phyloP scores from a whole-genome alignment of 2,329 filamentous ascomycete genomes.

The Leptosphaerulina australis region DNA sequence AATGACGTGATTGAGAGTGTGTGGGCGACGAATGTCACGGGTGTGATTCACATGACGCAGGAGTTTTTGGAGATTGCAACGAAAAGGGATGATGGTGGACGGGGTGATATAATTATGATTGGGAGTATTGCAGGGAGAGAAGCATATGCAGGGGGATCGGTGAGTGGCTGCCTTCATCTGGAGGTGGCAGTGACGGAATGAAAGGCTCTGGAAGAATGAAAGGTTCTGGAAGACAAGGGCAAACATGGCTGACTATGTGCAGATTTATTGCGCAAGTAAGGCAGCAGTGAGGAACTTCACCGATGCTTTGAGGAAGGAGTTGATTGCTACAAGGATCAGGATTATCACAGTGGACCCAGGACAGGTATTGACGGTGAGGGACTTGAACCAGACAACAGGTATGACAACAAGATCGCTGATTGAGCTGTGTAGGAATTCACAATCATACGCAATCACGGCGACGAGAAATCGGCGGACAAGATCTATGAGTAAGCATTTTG shows the following conservation, averaged over 20 bases:
- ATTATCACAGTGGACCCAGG: slow-evolving; percentile 88
- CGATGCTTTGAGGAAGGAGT: slow-evolving; percentile 78
- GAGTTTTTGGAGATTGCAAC: slow-evolving; percentile 81
- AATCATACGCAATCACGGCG: slow-evolving; percentile 80
- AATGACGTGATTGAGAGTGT: slow-evolving; percentile 81
- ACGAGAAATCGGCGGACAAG: slow-evolving; percentile 83
- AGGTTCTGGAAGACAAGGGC: no score
- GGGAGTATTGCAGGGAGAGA: slow-evolving; percentile 87
- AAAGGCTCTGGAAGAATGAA: not conserved
- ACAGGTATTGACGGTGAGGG: slow-evolving; percentile 76
- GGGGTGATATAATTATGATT: slow-evolving; percentile 91
- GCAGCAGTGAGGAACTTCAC: slow-evolving; percentile 85
- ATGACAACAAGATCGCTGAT: not conserved
- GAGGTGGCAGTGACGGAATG: not conserved
- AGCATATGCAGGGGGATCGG: slow-evolving; percentile 76
- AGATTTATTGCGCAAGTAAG: slow-evolving; percentile 82
- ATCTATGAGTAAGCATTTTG: slow-evolving; percentile 76
- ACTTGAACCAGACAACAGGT: not conserved
- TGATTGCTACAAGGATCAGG: slow-evolving; percentile 76
- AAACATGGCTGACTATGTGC: not conserved
- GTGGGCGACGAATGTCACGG: slow-evolving; percentile 89
- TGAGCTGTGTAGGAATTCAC: slow-evolving; percentile 68
- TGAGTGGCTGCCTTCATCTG: slow-evolving; percentile 15
- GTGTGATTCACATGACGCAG: slow-evolving; percentile 94
- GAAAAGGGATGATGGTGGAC: slow-evolving; percentile 67